Conservation (phyloP, 176 grass and related monocot genomes). For the Musa acuminata region DNA sequence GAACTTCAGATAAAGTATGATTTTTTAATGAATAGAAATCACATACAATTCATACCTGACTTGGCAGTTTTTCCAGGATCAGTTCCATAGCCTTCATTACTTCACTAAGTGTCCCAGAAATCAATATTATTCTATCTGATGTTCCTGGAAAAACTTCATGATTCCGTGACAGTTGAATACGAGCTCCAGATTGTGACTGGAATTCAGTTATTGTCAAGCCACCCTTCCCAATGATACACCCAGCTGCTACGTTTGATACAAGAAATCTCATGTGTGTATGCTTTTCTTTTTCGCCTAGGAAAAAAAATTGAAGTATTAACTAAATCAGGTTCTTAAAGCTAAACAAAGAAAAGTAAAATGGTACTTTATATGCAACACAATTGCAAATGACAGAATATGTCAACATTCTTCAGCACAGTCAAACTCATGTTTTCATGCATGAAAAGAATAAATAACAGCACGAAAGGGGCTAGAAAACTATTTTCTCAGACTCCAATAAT, state of each 20-base stretch:
- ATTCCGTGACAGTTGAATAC: conserved; percentile 89
- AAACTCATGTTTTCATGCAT: neutral
- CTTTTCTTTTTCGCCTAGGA: conserved; percentile 68
- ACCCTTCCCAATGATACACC: conserved; percentile 94
- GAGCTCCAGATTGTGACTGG: conserved; percentile 79
- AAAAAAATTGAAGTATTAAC: neutral
- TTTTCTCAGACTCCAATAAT: no score
- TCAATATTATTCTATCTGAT: conserved; percentile 91
- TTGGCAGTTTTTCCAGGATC: conserved; percentile 81
- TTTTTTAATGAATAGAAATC: neutral
- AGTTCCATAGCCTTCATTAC: conserved; percentile 87
- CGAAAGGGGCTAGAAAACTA: no score
- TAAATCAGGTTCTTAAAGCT: neutral
- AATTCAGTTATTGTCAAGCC: conserved; percentile 94
- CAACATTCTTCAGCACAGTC: neutral
- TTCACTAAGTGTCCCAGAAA: conserved; percentile 75
- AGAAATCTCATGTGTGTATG: conserved; percentile 80
- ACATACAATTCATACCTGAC: conserved; percentile 40
- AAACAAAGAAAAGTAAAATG: neutral
- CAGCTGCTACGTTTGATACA: conserved; percentile 86
- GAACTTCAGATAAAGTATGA: neutral
- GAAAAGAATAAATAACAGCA: neutral
- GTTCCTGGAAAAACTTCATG: conserved; percentile 95
- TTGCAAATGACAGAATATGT: neutral
- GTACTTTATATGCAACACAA: neutral